Evolutionary conservation across 2,329 filamentous ascomycete genomes (phyloP).

Genomic region (Bipolaris zeicola): DNA sequence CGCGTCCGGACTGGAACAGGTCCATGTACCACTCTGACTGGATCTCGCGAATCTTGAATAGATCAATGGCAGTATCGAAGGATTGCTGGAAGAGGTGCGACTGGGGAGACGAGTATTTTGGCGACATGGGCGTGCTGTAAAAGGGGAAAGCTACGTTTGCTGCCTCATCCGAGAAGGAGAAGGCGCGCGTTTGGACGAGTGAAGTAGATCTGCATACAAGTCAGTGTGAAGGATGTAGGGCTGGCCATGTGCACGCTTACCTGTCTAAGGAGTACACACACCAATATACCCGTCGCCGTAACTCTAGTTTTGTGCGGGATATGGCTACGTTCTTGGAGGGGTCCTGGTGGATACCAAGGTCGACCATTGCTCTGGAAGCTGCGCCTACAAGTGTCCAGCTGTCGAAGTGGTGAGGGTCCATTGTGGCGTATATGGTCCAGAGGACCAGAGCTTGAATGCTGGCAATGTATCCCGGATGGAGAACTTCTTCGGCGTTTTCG

Average conservation of each 20-base stretch:
- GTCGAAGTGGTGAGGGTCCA: conserved; percentile 90
- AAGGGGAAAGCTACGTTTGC: conserved; percentile 79
- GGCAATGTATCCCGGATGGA: conserved; percentile 80
- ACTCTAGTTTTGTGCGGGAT: conserved; percentile 72
- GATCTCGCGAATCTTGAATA: conserved; percentile 82
- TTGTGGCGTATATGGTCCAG: conserved; percentile 84
- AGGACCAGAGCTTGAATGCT: conserved; percentile 89
- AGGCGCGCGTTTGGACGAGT: conserved; percentile 83
- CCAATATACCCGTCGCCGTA: conserved; percentile 84
- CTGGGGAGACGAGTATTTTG: conserved; percentile 54
- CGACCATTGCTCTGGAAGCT: conserved; percentile 83
- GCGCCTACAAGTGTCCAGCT: conserved; percentile 94
- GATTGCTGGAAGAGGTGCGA: conserved; percentile 60
- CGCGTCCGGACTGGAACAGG: conserved; percentile 78
- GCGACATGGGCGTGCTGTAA: conserved; percentile 42
- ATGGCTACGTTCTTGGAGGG: conserved; percentile 72
- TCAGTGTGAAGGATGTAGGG: not conserved
- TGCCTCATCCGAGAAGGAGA: conserved; percentile 92
- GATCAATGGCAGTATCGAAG: conserved; percentile 72
- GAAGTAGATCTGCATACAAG: conserved; percentile 71
- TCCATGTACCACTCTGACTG: conserved; percentile 91
- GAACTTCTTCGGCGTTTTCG: conserved; percentile 77
- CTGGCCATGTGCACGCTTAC: conserved; percentile 50
- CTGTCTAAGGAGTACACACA: conserved; percentile 89
- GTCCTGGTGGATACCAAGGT: conserved; percentile 92